Conservation (phyloP, 83 land plant species). For the Picea engelmannii region DNA sequence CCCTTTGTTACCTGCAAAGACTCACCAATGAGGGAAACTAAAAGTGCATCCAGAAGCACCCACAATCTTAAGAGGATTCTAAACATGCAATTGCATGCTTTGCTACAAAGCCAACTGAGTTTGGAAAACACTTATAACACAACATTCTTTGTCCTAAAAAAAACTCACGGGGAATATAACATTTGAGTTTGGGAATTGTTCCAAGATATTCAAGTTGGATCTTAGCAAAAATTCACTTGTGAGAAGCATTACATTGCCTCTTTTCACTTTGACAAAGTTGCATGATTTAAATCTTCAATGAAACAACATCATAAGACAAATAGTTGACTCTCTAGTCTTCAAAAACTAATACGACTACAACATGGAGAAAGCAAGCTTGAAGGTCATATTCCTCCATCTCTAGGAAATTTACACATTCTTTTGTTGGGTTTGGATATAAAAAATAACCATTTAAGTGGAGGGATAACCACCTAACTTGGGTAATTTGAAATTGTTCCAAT, state of each 20-base stretch:
- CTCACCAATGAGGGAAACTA: constrained; percentile 39
- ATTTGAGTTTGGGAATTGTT: constrained; percentile 24
- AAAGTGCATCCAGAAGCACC: no score
- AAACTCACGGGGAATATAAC: constrained; percentile 29
- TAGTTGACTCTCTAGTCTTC: constrained; percentile 24
- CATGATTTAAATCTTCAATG: constrained; percentile 27
- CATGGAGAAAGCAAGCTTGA: constrained; percentile 26
- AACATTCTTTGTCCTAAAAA: constrained; percentile 23
- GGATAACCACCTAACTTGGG: no score
- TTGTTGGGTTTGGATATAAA: no score
- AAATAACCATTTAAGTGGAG: no score
- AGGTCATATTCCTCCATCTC: no score
- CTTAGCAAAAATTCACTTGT: constrained; percentile 30
- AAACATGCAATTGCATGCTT: no score
- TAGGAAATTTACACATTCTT: no score
- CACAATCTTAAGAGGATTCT: no score
- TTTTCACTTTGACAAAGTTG: constrained; percentile 15
- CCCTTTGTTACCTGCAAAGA: constrained; percentile 55
- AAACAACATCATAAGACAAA: constrained; percentile 31
- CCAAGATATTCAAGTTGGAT: constrained; percentile 26
- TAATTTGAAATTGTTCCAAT: no score
- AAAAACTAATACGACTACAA: constrained; percentile 28
- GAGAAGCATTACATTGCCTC: constrained; percentile 32
- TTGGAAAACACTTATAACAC: constrained; percentile 29
- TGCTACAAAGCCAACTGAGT: constrained; percentile 16